A percentile compares a stretch with the other conserved stretches of the same genome.
Conservation (phyloP, 768 basidiomycete genomes). For the Clavulina sp. region DNA sequence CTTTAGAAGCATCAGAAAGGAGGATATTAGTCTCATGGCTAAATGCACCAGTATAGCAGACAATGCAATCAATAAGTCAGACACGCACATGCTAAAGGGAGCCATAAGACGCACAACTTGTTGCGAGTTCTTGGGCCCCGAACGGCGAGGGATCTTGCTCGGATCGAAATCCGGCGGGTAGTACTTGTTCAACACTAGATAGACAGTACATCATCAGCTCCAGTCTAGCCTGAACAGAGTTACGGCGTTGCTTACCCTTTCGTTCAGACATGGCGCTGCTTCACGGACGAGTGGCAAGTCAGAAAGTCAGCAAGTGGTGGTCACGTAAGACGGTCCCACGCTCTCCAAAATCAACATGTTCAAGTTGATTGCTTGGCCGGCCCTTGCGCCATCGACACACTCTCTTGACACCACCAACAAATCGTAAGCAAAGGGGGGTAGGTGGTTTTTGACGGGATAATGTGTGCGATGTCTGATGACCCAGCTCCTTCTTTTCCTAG, state of each 20-base stretch:
- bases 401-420: too few relatives aligned
- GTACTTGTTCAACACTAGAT: conserved; percentile 80
- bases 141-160: conserved; percentile 81
- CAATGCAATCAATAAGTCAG: background rate
- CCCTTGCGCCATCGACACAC: too few relatives aligned
- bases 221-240: background rate
- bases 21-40: background rate
- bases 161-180: conserved; percentile 98
- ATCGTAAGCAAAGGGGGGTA: too few relatives aligned
- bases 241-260: conserved; percentile 34
- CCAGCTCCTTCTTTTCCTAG: too few relatives aligned
- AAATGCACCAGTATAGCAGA: background rate
- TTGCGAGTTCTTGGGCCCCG: conserved; percentile 83
- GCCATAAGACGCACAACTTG: conserved; percentile 99
- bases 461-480: too few relatives aligned
- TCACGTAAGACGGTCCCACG: too few relatives aligned
- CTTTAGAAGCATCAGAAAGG: conserved; percentile 21
- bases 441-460: too few relatives aligned
- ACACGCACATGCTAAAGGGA: conserved; percentile 83
- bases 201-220: background rate
- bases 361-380: too few relatives aligned
- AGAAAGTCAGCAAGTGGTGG: too few relatives aligned
- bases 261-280: conserved; percentile 83
- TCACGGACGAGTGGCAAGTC: too few relatives aligned
- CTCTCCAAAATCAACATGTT: too few relatives aligned